Conservation (phyloP, 352 stramenopile genomes). For the Pythium pyrilobum region DNA sequence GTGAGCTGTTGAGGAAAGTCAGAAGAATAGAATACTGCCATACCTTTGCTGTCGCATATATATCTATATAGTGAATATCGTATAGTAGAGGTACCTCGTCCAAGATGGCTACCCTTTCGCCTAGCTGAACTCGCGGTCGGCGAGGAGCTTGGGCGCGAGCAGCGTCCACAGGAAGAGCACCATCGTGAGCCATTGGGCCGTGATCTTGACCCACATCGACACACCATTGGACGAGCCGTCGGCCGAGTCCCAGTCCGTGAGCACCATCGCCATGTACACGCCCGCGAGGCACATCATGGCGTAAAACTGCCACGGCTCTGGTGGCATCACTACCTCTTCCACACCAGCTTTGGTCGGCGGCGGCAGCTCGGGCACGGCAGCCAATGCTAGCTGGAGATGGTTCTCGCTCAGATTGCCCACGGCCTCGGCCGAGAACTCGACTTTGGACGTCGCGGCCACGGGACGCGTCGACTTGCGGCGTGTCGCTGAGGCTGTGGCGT, state of each 20-base stretch:
- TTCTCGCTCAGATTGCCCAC: constrained; percentile 55
- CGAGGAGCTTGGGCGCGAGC: constrained; percentile 91
- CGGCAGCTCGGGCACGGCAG: background rate
- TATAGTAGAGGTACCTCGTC: background rate
- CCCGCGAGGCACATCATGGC: constrained; percentile 87
- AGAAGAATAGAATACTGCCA: background rate
- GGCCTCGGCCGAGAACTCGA: constrained; percentile 23
- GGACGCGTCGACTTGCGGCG: constrained; percentile 5
- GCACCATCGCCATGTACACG: constrained; percentile 93
- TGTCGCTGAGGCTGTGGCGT: background rate
- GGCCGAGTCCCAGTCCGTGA: constrained; percentile 93
- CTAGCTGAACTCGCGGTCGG: constrained; percentile 89
- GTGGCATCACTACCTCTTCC: constrained; percentile 6
- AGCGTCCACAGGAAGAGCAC: constrained; percentile 94
- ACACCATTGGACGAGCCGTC: constrained; percentile 60
- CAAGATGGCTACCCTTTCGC: constrained; percentile 9
- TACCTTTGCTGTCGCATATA: background rate
- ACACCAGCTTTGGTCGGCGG: constrained; percentile 6
- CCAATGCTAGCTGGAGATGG: too few species aligned
- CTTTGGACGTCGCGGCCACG: background rate
- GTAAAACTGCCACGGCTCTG: constrained; percentile 93
- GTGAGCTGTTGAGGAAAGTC: background rate
- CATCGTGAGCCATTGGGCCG: constrained; percentile 92
- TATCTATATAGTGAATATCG: background rate
- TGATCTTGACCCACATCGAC: constrained; percentile 96